A percentile compares a stretch with the other conserved stretches of the same genome.
phyloP scores from a whole-genome alignment of 768 basidiomycete species.

The Lactarius trivialis region DNA sequence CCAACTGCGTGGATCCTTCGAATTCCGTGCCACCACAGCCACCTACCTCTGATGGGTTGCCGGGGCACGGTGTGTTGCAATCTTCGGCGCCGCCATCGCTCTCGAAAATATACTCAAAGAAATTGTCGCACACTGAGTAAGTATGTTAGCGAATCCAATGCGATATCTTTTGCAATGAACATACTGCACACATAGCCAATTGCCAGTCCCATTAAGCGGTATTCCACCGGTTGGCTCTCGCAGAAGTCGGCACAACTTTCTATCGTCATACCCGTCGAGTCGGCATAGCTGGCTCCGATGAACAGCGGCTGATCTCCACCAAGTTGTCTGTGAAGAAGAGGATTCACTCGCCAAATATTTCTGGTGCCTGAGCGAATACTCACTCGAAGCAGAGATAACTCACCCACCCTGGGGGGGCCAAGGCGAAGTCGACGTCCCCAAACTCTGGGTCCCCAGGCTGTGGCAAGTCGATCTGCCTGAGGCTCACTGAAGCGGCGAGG shows the following conservation, averaged over 20 bases:
- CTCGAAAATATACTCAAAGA: not conserved
- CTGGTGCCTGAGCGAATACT: not conserved
- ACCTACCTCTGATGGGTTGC: not conserved
- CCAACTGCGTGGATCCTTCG: no score
- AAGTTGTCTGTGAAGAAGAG: not conserved
- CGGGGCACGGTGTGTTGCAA: constrained; percentile 48
- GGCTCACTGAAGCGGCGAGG: not conserved
- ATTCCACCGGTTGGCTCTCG: constrained; percentile 33
- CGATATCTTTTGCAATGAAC: not conserved
- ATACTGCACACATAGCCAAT: constrained; percentile 55
- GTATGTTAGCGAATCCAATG: not conserved
- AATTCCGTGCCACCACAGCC: not conserved
- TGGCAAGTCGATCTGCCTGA: no score
- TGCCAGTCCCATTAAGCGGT: constrained; percentile 62
- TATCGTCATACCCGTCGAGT: constrained; percentile 52
- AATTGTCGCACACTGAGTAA: not conserved
- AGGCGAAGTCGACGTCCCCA: not conserved
- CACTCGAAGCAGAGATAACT: not conserved
- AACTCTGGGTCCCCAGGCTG: no score
- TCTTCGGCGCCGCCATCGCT: constrained; percentile 43
- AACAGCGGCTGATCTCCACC: constrained; percentile 34
- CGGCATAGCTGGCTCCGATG: constrained; percentile 38
- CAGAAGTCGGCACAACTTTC: constrained; percentile 42
- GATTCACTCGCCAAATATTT: not conserved
- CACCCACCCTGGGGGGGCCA: not conserved